Evolutionary conservation across 2,329 filamentous ascomycete species (phyloP).

Genomic region (Epichloe gansuensis): DNA sequence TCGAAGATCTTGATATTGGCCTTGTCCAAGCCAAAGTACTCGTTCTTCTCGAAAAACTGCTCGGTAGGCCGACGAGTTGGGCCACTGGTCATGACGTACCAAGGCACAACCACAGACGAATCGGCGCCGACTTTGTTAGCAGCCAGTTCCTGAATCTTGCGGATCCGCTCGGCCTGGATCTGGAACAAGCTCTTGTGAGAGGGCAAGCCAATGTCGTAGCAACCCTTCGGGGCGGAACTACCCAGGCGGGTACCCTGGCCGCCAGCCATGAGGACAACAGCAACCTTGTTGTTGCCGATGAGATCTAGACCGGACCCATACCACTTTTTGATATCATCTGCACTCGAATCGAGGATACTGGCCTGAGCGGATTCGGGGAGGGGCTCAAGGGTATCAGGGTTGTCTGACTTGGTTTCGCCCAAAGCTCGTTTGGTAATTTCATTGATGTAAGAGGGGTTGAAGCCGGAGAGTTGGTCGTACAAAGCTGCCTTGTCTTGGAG

Average conservation of each 20-base stretch:
- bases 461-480: slow-evolving; percentile 67
- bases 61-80: slow-evolving; percentile 88
- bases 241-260: slow-evolving; percentile 91
- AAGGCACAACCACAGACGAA: slow-evolving; percentile 61
- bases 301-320: slow-evolving; percentile 74
- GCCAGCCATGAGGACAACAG: slow-evolving; percentile 91
- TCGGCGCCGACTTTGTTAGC: slow-evolving; percentile 48
- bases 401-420: slow-evolving; percentile 56
- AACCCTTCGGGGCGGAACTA: slow-evolving; percentile 92
- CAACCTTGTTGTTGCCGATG: slow-evolving; percentile 61
- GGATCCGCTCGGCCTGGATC: slow-evolving; percentile 90
- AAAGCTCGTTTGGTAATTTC: slow-evolving; percentile 72
- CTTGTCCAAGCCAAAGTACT: slow-evolving; percentile 79
- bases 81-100: slow-evolving; percentile 99
- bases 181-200: slow-evolving; percentile 94
- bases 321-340: slow-evolving; percentile 71
- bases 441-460: slow-evolving; percentile 83
- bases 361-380: slow-evolving; percentile 77
- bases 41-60: slow-evolving; percentile 79
- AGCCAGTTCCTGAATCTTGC: slow-evolving; percentile 72
- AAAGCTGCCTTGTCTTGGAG: slow-evolving; percentile 62
- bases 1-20: slow-evolving; percentile 89
- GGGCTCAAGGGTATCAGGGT: slow-evolving; percentile 58
- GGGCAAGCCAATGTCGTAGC: slow-evolving; percentile 90
- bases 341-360: slow-evolving; percentile 80